Base-by-base conservation (phyloP, 768 basidiomycete genomes). In the Lentinula sp. region DNA sequence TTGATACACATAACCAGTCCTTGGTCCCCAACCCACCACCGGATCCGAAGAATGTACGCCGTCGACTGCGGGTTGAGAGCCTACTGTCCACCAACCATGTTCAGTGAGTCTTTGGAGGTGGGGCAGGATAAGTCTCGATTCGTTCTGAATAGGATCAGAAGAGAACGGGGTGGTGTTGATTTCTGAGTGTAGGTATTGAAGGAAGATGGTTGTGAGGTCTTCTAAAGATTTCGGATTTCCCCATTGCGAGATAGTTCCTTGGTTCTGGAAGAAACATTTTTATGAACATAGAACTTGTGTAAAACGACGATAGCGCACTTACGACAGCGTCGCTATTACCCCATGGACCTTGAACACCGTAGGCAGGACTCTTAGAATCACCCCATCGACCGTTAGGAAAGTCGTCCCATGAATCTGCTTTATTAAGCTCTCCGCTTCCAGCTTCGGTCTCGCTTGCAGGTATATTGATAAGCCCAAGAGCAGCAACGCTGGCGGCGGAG, bases 301-400 rank as follows among this genome's bases (percentile, higher is more conserved):
- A 6, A 13, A 8, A 39, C 13, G 16, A 48, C 21, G 18, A 46
- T 13, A 23, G 7, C 48, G 21, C 18, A 10, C 48, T 50, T 69
- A 89, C 87, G 59, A 84, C 77, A 40, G 88, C 76, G 48, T 78
- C 80, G 10, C 83, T 80, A 40, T 86, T 85, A 59, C 90, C 89
- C 89, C 91, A 94, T 2, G 80, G 87, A 63, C 87, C 88, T 67
- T 84, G 85, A 37, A 78, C 77, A 50, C 97, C 97, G 66, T 89
- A 99, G 0, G 97, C 97, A 21, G 97, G 97, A 76, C 93, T 96
- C 68, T 97, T 92, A 70, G 90, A 92, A 72, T 98, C 97, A 63
- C 97, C 97, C 71, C 98, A 98, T 9, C 97, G 88, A 39, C 97
- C 97, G 70, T 99, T 99, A 6, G 97, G 97, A 71, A 98, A 98